A percentile compares a stretch with the other conserved stretches of the same genome.
These are phyloP conservation scores for Hanseniaspora clermontiae DNA, from an alignment of 805 yeast species.

Conservation along the genomic window DNA sequence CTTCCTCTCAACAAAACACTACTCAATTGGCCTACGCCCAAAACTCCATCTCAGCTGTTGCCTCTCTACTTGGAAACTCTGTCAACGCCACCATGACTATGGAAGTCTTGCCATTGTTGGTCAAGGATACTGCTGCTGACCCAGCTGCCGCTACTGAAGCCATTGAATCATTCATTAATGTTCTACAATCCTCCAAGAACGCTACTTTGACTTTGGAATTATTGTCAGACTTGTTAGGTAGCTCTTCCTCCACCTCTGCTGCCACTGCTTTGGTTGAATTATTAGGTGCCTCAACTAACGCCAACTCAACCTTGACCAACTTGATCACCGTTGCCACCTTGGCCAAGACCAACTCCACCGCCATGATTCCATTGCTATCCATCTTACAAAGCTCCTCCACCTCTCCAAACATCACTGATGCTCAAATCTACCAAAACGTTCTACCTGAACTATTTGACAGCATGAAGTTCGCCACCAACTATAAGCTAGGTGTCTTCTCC, in stretches of 20 bases:
- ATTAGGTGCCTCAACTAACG: constrained; percentile 9
- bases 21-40: constrained; percentile 17
- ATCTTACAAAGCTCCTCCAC: constrained; percentile 7
- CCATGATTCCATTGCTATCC: constrained; percentile 7
- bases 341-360: constrained; percentile 10
- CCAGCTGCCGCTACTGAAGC: constrained; percentile 21
- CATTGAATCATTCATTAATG: constrained; percentile 20
- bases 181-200: constrained; percentile 17
- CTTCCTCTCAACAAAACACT: constrained; percentile 19
- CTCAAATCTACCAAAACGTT: constrained; percentile 18
- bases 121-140: constrained; percentile 18
- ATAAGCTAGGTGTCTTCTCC: constrained; percentile 24
- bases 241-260: not conserved
- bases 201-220: constrained; percentile 18
- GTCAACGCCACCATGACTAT: constrained; percentile 20
- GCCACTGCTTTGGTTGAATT: constrained; percentile 9
- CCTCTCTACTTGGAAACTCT: constrained; percentile 19
- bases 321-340: constrained; percentile 16
- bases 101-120: constrained; percentile 17
- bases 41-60: constrained; percentile 20
- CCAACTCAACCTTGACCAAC: constrained; percentile 18
- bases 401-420: constrained; percentile 16
- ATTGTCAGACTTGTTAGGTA: constrained; percentile 13
- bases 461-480: constrained; percentile 22
- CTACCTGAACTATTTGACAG: constrained; percentile 21